Conservation (phyloP, 257 asterid species). For the Capsicum pubescens region DNA sequence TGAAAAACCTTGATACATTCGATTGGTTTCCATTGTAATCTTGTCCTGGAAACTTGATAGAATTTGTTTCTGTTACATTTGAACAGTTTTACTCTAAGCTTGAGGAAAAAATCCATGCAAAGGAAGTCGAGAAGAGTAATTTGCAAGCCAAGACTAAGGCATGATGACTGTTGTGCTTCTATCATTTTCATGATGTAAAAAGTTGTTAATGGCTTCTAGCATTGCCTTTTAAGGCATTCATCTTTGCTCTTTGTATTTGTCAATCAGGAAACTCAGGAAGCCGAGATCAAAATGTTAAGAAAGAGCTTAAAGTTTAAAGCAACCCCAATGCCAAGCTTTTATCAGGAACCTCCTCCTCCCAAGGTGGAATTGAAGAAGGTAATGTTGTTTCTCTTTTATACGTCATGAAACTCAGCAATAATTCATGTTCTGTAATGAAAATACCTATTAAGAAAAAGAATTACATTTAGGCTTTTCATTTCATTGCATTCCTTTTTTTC, state of each 20-base stretch:
- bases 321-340: conserved; percentile 89
- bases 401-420: background rate
- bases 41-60: background rate
- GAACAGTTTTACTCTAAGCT: conserved; percentile 72
- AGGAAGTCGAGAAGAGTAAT: conserved; percentile 69
- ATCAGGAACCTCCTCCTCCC: conserved; percentile 82
- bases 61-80: conserved; percentile 32
- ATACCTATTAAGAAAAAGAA: background rate
- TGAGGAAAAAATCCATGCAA: conserved; percentile 81
- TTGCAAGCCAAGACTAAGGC: conserved; percentile 74
- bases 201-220: background rate
- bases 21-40: background rate
- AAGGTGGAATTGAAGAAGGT: conserved; percentile 84
- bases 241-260: conserved; percentile 28
- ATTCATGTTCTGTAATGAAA: background rate
- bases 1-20: background rate
- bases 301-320: conserved; percentile 76
- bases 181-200: conserved; percentile 11
- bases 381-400: conserved; percentile 28
- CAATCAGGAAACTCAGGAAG: conserved; percentile 72
- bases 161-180: conserved; percentile 20
- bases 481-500: conserved; percentile 9
- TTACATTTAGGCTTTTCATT: conserved; percentile 4
- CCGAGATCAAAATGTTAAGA: conserved; percentile 73
- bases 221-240: conserved; percentile 22